Evolutionary conservation across 345 rosid genomes (phyloP), one percentile per base, ranked within the genome.

Genomic region (Eutrema heterophyllum): DNA sequence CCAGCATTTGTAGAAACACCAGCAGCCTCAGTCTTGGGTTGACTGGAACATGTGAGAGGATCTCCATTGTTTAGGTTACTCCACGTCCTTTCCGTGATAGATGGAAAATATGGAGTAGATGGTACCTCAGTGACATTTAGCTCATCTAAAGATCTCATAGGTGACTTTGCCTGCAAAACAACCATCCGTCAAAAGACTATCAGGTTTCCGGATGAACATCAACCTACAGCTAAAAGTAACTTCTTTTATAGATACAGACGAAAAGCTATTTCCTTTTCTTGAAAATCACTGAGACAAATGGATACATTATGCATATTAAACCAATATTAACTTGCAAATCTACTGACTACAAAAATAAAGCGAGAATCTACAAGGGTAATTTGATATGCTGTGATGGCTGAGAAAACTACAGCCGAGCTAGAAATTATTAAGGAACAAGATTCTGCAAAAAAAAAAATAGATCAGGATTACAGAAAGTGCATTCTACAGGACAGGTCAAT

Each of bases 111-210:
- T 6, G 88, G 90, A 72, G 89, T 81, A 39, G 90, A 70, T 68
- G 80, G 81, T 74, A 83, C 88, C 81, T 89, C 96, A 36, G 75
- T 74, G 70, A 91, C 91, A 72, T 67, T 74, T 52, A 94, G 83
- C 72, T 94, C 96, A 44, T 88, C 96, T 61, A 94, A 80, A 54
- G 87, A 84, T 84, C 88, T 84, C 79, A 86, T 53, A 26, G 98
- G 96, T 39, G 98, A 93, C 49, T 80, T 86, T 65, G 97, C 97
- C 97, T 93, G 76, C 32, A 83, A 41, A 70, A 60, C 26, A 67
- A 66, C 43, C 14, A 59, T 32, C 68, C 39, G 4, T 32, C 67
- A 41, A 26, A 64, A 18, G 26, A 11, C 13, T 36, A 46, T 55
- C 50, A 55, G 63, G 49, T 36, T 35, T 54, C 6, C 7, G 11